phyloP scores from a whole-genome alignment of 2,329 filamentous ascomycete species.

The Alternaria sp. region DNA sequence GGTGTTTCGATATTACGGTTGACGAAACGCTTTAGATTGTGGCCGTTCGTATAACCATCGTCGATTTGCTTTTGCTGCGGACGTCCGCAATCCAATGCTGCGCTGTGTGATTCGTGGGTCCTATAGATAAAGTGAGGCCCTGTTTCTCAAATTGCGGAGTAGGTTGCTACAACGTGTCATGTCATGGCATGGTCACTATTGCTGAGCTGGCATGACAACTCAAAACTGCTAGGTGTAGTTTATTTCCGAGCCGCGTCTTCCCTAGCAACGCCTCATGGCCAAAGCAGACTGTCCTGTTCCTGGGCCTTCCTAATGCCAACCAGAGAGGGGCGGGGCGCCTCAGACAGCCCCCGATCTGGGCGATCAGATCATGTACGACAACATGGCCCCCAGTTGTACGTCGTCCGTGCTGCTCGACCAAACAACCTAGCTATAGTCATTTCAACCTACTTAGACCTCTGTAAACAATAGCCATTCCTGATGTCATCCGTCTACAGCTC shows the following conservation, averaged over 20 bases:
- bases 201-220: constrained; percentile 27
- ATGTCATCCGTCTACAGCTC: neutral
- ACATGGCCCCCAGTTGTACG: constrained; percentile 1
- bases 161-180: constrained; percentile 8
- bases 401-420: constrained; percentile 7
- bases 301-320: constrained; percentile 8
- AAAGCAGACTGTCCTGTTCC: constrained; percentile 8
- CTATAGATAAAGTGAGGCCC: constrained; percentile 16
- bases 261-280: constrained; percentile 15
- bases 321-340: constrained; percentile 4
- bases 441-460: constrained; percentile 5
- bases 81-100: constrained; percentile 8
- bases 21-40: constrained; percentile 3
- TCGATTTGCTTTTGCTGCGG: constrained; percentile 3
- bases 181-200: constrained; percentile 9
- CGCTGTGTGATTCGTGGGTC: constrained; percentile 19
- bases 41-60: neutral
- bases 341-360: constrained; percentile 18
- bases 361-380: constrained; percentile 10
- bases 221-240: constrained; percentile 1
- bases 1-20: constrained; percentile 8
- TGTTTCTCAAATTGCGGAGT: constrained; percentile 14
- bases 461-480: constrained; percentile 5
- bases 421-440: neutral
- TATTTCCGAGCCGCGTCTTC: constrained; percentile 10